These are phyloP conservation scores for Globisporangium nunn DNA, from an alignment of 352 stramenopile genomes.

Conservation along the genomic window DNA sequence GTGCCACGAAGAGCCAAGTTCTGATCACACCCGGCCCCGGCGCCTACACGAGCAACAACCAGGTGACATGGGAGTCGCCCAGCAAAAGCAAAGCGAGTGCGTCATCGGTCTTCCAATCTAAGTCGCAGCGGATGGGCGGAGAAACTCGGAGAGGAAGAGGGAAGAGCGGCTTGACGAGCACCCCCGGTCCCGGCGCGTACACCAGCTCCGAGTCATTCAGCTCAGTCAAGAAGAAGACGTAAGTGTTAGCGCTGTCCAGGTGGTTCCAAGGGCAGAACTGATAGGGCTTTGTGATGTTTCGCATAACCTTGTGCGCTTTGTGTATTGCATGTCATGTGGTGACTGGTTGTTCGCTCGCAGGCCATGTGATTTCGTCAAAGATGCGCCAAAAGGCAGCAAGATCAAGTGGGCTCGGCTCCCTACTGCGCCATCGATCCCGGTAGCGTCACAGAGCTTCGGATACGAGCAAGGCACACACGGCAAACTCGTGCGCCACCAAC, in stretches of 20 bases:
- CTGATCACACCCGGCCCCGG: conserved; percentile 58
- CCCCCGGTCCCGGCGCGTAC: conserved; percentile 57
- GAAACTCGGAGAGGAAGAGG: conserved; percentile 11
- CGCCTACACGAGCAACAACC: conserved; percentile 30
- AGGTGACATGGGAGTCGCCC: conserved; percentile 50
- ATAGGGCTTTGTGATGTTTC: not conserved
- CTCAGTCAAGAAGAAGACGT: conserved; percentile 31
- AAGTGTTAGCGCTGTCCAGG: not conserved
- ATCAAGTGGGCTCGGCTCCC: conserved; percentile 65
- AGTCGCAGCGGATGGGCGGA: conserved; percentile 28
- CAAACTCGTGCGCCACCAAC: conserved; percentile 66
- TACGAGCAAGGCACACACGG: conserved; percentile 70
- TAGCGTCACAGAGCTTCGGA: conserved; percentile 64
- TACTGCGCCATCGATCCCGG: conserved; percentile 69
- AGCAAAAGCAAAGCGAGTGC: conserved; percentile 39
- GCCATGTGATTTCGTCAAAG: conserved; percentile 21
- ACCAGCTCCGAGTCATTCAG: conserved; percentile 41
- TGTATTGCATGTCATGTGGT: not conserved
- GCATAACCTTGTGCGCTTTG: not conserved
- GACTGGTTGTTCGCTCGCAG: conserved; percentile 4
- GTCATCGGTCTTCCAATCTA: conserved; percentile 39
- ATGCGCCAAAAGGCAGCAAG: conserved; percentile 30
- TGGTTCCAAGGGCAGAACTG: not conserved
- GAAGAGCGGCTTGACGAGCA: conserved; percentile 23
- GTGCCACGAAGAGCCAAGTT: conserved; percentile 11